These are phyloP conservation scores for Fusarium nanum DNA, from an alignment of 2,329 filamentous ascomycete species.

Conservation along the genomic window DNA sequence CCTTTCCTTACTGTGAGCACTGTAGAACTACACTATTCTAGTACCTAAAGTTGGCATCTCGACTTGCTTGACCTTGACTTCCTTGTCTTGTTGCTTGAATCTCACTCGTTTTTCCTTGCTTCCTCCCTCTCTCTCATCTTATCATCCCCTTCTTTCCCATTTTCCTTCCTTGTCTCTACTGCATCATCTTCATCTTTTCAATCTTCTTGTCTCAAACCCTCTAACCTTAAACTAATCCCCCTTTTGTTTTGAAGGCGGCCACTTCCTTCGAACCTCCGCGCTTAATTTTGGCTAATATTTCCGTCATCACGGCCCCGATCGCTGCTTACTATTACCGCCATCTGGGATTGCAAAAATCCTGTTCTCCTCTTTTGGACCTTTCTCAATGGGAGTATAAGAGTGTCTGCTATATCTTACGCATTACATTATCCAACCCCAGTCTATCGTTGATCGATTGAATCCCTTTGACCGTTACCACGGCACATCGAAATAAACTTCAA, in stretches of 20 bases:
- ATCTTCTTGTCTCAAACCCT: conserved; percentile 23
- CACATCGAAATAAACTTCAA: conserved; percentile 19
- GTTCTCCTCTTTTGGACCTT: conserved; percentile 32
- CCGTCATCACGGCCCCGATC: conserved; percentile 34
- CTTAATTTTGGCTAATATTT: conserved; percentile 37
- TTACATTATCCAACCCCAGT: conserved; percentile 22
- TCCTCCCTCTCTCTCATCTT: conserved; percentile 14
- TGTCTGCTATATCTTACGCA: conserved; percentile 10
- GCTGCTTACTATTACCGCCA: conserved; percentile 12
- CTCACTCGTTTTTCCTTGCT: conserved; percentile 29
- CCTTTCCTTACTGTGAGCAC: not conserved
- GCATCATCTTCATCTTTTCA: conserved; percentile 11
- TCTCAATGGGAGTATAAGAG: conserved; percentile 15
- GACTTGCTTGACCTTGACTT: conserved; percentile 8
- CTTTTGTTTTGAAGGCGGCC: conserved; percentile 34
- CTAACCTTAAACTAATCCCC: conserved; percentile 21
- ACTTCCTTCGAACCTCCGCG: conserved; percentile 20
- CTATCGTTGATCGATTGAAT: conserved; percentile 45
- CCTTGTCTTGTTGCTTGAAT: conserved; percentile 20
- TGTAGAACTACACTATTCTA: not conserved
- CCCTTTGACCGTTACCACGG: conserved; percentile 10
- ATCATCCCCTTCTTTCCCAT: conserved; percentile 14
- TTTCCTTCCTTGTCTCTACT: conserved; percentile 8
- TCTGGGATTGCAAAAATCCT: conserved; percentile 37
- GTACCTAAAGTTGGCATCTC: not conserved